Conservation (phyloP, 2,329 filamentous ascomycete genomes). For the Paracoccidioides brasiliensis region DNA sequence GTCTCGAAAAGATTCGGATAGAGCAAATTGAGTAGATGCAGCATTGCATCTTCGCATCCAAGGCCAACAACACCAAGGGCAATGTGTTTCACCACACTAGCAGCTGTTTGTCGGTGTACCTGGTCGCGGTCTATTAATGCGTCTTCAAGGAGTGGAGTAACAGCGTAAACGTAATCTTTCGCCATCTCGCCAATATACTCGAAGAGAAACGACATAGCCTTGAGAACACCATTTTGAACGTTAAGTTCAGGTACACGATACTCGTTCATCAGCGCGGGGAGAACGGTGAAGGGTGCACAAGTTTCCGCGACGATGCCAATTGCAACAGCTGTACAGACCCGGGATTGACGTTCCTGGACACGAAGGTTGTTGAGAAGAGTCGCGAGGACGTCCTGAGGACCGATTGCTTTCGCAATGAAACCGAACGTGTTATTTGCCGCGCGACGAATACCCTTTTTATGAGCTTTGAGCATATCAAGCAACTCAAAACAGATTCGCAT, state of each 20-base stretch:
- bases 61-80: slow-evolving; percentile 94
- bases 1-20: slow-evolving; percentile 98
- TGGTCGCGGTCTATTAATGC: slow-evolving; percentile 96
- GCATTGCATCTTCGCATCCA: slow-evolving; percentile 96
- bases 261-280: slow-evolving; percentile 98
- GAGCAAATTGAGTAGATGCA: slow-evolving; percentile 89
- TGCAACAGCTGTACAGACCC: slow-evolving; percentile 95
- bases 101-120: slow-evolving; percentile 92
- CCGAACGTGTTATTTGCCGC: slow-evolving; percentile 99
- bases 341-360: slow-evolving; percentile 93
- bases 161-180: slow-evolving; percentile 98
- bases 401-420: slow-evolving; percentile 98
- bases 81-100: slow-evolving; percentile 94
- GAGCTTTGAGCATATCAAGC: slow-evolving; percentile 97
- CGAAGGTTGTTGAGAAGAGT: slow-evolving; percentile 92
- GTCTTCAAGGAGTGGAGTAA: slow-evolving; percentile 89
- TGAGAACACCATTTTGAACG: slow-evolving; percentile 96
- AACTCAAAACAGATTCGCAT: slow-evolving; percentile 99
- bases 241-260: slow-evolving; percentile 97
- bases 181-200: slow-evolving; percentile 99
- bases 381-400: slow-evolving; percentile 90
- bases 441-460: slow-evolving; percentile 97
- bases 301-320: slow-evolving; percentile 98
- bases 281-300: slow-evolving; percentile 92
- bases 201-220: slow-evolving; percentile 91